These are phyloP conservation scores for Purpureocillium lavendulum DNA, from an alignment of 2,329 filamentous ascomycete genomes.

Conservation along the genomic window DNA sequence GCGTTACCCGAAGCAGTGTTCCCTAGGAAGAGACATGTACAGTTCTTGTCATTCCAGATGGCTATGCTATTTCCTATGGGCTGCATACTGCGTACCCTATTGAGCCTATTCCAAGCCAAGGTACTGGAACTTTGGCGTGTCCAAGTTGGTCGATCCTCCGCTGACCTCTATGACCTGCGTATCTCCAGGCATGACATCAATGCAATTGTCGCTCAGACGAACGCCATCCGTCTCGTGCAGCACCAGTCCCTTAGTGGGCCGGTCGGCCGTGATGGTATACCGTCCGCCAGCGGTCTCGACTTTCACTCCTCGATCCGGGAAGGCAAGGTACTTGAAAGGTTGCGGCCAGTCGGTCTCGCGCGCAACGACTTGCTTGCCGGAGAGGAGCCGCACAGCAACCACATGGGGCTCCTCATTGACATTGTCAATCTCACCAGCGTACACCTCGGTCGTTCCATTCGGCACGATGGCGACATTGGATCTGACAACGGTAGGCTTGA, in stretches of 20 bases:
- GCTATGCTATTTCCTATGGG: no score
- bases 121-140: not conserved
- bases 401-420: conserved; percentile 35
- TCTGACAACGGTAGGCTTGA: conserved; percentile 15
- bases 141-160: conserved; percentile 28
- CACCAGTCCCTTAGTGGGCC: conserved; percentile 49
- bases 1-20: no score
- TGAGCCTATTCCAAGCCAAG: not conserved
- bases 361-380: conserved; percentile 28
- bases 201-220: conserved; percentile 45
- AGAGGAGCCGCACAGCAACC: conserved; percentile 33
- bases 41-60: no score
- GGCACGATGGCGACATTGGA: conserved; percentile 15
- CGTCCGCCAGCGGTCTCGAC: conserved; percentile 20
- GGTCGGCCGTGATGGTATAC: conserved; percentile 24
- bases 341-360: conserved; percentile 51
- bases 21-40: no score
- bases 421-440: conserved; percentile 19
- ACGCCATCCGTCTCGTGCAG: conserved; percentile 38
- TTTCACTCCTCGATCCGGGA: conserved; percentile 29
- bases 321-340: conserved; percentile 50
- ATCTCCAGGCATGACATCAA: conserved; percentile 47
- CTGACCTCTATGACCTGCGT: conserved; percentile 12
- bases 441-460: conserved; percentile 31
- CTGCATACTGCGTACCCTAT: no score